These are phyloP conservation scores for Penicillium parvum DNA, from an alignment of 495 filamentous ascomycete genomes.

Conservation along the genomic window DNA sequence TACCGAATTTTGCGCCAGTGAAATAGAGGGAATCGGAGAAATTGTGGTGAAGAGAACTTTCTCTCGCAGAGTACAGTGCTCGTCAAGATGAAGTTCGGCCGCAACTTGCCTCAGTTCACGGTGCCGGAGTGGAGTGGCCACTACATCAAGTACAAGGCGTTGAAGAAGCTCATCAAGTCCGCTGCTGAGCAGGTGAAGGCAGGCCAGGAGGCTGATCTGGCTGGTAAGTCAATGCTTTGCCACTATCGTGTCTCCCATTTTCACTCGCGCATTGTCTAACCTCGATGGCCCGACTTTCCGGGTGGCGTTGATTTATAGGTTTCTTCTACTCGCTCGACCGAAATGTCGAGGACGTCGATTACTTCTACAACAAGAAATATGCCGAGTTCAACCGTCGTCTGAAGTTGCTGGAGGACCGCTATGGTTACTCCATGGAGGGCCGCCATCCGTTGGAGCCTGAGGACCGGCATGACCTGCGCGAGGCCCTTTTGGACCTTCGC, in stretches of 20 bases:
- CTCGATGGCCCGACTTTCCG: constrained; percentile 7
- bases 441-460: constrained; percentile 58
- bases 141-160: constrained; percentile 93
- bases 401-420: constrained; percentile 79
- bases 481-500: constrained; percentile 80
- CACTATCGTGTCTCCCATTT: background rate
- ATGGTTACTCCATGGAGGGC: constrained; percentile 56
- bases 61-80: background rate
- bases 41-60: background rate
- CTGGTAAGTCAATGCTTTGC: constrained; percentile 46
- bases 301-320: constrained; percentile 51
- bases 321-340: constrained; percentile 94
- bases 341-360: constrained; percentile 91
- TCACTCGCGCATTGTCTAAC: constrained; percentile 10
- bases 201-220: constrained; percentile 73
- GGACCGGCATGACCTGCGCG: constrained; percentile 84
- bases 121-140: constrained; percentile 91
- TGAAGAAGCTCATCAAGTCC: constrained; percentile 92
- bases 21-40: background rate
- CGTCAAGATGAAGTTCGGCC: constrained; percentile 73
- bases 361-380: constrained; percentile 94
- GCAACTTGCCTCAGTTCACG: constrained; percentile 82
- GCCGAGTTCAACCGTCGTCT: constrained; percentile 74
- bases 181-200: constrained; percentile 57
- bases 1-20: background rate